Base-by-base conservation (phyloP, 1,284 basidiomycete genomes). In the Leucocoprinus gongylophorus region DNA sequence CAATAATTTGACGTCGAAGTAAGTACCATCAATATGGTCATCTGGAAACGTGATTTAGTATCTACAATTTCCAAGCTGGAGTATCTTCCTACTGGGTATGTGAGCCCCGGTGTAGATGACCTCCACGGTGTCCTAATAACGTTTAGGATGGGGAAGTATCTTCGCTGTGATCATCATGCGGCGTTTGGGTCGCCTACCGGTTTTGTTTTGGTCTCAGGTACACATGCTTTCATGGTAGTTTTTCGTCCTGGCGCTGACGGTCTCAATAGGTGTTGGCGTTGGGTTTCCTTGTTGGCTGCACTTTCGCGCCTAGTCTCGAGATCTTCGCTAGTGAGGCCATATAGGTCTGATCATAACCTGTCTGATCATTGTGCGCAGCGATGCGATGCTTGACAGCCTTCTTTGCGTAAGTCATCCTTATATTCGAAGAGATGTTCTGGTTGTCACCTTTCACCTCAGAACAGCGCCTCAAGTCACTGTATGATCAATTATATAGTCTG, bases 321-420 rank as follows among this genome's bases (percentile, higher is more conserved):
- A 76, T 74, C 0, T 80, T 80, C 62, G 67, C 77, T 15, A 75
- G 77, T 75, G 51, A 51, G 55, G 43, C 18, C 15, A 26, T n/a
- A 5, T 37, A 2, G 17, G 9, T 33, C 17, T 49, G 23, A 15
- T 30, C 17, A 38, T 47, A 9, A 17, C 41, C 38, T 32, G 58
- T 56, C 10, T 12, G 5, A 18, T 21, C 8, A 5, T n/a, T 12
- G 29, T 29, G 7, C 17, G 54, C 61, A 78, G 85, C 78, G 0
- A 85, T 86, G 79, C 73, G 86, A 39, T 88, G 85, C 55, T 65
- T 88, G 48, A 83, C 75, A 5, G 83, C 72, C 3, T 80, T 88
- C 62, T 88, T 89, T 59, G 80, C 74, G 76, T 86, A 70, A 43
- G 71, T 32, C 17, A 37, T 23, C 23, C 28, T 43, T 5, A 10